A percentile compares a stretch with the other conserved stretches of the same genome.
These are phyloP conservation scores for Monosporascus sp. DNA, from an alignment of 2,329 filamentous ascomycete species.

Conservation along the genomic window DNA sequence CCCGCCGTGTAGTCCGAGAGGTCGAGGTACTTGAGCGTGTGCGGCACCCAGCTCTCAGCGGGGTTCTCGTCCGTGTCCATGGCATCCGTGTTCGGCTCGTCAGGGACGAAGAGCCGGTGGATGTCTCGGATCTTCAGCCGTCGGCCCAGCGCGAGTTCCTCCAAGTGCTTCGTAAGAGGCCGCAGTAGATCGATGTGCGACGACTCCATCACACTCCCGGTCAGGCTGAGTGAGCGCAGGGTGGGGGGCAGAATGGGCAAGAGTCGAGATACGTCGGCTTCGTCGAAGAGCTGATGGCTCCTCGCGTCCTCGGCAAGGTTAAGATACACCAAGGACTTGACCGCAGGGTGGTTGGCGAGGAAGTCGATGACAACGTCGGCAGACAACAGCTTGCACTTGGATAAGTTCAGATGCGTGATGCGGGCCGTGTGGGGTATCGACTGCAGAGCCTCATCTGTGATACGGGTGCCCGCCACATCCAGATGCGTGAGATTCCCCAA, in stretches of 20 bases:
- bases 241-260: conserved; percentile 61
- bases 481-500: conserved; percentile 67
- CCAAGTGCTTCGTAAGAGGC: conserved; percentile 64
- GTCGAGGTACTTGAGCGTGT: conserved; percentile 69
- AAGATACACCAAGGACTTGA: conserved; percentile 61
- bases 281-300: conserved; percentile 65
- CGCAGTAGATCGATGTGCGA: conserved; percentile 60
- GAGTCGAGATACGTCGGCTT: conserved; percentile 58
- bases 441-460: conserved; percentile 65
- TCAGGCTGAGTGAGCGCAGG: conserved; percentile 69
- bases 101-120: conserved; percentile 56
- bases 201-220: conserved; percentile 64
- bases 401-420: conserved; percentile 73
- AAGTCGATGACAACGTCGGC: conserved; percentile 66
- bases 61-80: conserved; percentile 28
- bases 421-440: conserved; percentile 66
- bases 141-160: conserved; percentile 70
- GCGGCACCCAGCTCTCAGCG: conserved; percentile 41
- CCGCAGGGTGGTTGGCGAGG: conserved; percentile 64
- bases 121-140: conserved; percentile 62
- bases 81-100: conserved; percentile 28
- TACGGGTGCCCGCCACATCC: conserved; percentile 71
- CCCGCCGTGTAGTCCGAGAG: conserved; percentile 65
- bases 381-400: conserved; percentile 67
- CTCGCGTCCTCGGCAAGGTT: conserved; percentile 69